Evolutionary conservation across 1,139 yeast species (phyloP), one percentile per base, ranked within the genome.

Genomic region (Trichomonascaceae sp.): DNA sequence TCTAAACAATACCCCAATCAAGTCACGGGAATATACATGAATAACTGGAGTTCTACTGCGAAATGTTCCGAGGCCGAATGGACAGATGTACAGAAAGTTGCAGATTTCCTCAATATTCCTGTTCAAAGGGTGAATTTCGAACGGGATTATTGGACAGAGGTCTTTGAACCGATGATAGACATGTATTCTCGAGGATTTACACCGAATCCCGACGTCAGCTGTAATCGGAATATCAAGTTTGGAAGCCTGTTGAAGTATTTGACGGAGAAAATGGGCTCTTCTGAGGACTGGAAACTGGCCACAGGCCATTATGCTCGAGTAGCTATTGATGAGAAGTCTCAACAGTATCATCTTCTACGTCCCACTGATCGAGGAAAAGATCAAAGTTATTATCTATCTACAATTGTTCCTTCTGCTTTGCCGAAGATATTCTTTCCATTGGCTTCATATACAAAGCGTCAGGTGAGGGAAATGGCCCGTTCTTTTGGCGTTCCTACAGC

Each of bases 191-290:
- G 60, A 12, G 99, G 99, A 0, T 63, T 78, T 43, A 93, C 99
- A 0, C 99, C 99, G 0, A 95, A 95, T 62, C 99, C 99, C 0
- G 99, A 93, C 66, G 84, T 91, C 22, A 83, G 85, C 30, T 93
- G 99, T 68, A 93, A 93, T 67, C 77, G 81, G 56, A 79, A 81
- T 64, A 86, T 93, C 62, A 93, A 93, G 67, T 93, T 93, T 72
- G 99, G 99, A 1, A 79, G 76, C 54, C 75, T 93, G 69, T 69
- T 82, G 7, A 79, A 82, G 17, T 77, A 82, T 63, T 69, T 90
- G 45, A 58, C 3, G 55, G 62, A 44, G 64, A 63, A 50, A 46
- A 44, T 46, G 43, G 52, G 43, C 30, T 32, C 52, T 54, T 58
- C 58, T 27, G 53, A 56, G 2, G 69, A 74, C 49, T 87, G 93